Percentiles rank a stretch among this genome's conserved stretches.
phyloP scores from a whole-genome alignment of 371 early-diverging fungal species.

The Parasitella parasitica region DNA sequence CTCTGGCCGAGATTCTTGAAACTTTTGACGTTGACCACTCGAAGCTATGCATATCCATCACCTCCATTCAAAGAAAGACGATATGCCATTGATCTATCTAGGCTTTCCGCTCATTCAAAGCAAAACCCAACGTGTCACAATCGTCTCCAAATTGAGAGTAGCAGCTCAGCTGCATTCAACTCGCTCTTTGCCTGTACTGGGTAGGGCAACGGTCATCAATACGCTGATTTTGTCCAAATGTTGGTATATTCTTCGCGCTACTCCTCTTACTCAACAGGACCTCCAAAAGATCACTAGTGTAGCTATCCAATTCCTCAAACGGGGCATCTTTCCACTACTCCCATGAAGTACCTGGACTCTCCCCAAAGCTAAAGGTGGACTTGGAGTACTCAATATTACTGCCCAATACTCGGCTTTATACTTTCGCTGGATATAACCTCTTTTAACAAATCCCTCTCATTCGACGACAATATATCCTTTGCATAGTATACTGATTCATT shows the following conservation, averaged over 20 bases:
- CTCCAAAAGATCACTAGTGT: neutral
- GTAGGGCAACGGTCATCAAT: conserved; percentile 11
- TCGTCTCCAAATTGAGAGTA: neutral
- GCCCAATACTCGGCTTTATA: neutral
- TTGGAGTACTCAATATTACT: neutral
- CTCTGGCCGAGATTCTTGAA: neutral
- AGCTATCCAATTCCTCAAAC: neutral
- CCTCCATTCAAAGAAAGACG: neutral
- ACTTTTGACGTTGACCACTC: neutral
- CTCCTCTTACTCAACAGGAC: neutral
- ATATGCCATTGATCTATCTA: neutral
- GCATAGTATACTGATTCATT: neutral
- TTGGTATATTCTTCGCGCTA: conserved; percentile 7
- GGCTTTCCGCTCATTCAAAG: neutral
- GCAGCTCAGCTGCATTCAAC: neutral
- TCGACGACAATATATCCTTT: neutral
- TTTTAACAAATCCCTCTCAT: neutral
- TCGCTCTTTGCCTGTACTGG: conserved; percentile 3
- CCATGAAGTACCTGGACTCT: neutral
- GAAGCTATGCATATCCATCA: neutral
- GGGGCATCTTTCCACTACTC: neutral
- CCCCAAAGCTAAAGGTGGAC: neutral
- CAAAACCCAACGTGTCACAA: neutral
- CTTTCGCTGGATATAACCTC: neutral
- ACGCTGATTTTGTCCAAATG: conserved; percentile 3